A percentile compares a stretch with the other conserved stretches of the same genome.
Conservation (phyloP, 495 filamentous ascomycete species). For the Aspergillus nanangensis region DNA sequence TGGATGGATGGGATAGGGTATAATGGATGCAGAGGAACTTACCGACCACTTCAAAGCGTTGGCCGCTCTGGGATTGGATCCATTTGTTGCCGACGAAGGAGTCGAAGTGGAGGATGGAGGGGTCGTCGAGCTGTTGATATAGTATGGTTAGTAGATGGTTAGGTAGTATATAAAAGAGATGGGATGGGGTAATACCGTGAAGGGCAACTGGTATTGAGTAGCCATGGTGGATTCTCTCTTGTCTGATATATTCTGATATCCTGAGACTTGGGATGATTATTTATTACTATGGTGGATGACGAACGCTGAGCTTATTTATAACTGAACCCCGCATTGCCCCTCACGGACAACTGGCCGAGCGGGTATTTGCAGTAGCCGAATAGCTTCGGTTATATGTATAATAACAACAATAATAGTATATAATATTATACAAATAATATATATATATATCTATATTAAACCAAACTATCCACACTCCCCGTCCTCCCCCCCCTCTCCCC, state of each 20-base stretch:
- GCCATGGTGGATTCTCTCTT: conserved; percentile 32
- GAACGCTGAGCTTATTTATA: too few species aligned
- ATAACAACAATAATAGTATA: conserved; percentile 3
- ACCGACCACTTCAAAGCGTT: conserved; percentile 65
- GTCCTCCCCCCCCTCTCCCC: conserved; percentile 8
- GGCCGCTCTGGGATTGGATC: conserved; percentile 56
- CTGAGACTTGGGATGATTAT: too few species aligned
- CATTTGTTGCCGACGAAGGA: conserved; percentile 60
- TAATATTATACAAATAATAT: conserved; percentile 7
- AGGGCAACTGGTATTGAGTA: conserved; percentile 33
- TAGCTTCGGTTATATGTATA: too few species aligned
- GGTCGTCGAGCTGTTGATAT: conserved; percentile 47
- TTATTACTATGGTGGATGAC: too few species aligned
- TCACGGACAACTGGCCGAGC: too few species aligned
- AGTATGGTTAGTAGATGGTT: neutral
- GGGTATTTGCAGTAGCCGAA: too few species aligned
- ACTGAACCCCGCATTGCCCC: too few species aligned
- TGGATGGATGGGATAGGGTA: neutral
- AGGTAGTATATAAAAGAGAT: neutral
- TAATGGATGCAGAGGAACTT: conserved; percentile 8
- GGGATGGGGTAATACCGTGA: conserved; percentile 26
- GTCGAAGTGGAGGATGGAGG: conserved; percentile 53
- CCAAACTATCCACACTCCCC: conserved; percentile 21
- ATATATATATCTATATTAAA: neutral
- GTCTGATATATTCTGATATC: too few species aligned